phyloP scores from a whole-genome alignment of 148 eudicot genomes.

The Silene conica region DNA sequence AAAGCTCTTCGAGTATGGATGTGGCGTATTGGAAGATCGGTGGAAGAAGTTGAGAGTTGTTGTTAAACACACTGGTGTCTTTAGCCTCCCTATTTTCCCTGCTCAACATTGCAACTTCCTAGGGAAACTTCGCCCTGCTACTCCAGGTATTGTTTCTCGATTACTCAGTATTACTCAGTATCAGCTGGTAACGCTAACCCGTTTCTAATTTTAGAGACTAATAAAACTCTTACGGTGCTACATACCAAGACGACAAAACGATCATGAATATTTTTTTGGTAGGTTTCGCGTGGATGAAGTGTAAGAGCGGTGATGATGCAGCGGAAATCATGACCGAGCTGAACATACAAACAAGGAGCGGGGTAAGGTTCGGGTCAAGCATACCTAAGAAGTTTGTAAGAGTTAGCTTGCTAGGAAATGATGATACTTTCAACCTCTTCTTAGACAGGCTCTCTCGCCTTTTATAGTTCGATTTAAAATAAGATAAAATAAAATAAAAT shows the following conservation, averaged over 20 bases:
- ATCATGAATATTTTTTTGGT: no score
- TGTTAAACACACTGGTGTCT: conserved; percentile 23
- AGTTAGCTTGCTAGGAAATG: conserved; percentile 60
- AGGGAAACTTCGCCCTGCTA: conserved; percentile 29
- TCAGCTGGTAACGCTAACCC: no score
- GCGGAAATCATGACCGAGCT: conserved; percentile 38
- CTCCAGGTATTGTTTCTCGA: conserved; percentile 45
- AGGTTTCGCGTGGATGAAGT: conserved; percentile 77
- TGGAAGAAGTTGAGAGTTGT: conserved; percentile 53
- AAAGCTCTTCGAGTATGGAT: conserved; percentile 37
- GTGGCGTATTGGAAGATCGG: conserved; percentile 29
- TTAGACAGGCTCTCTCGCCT: conserved; percentile 37
- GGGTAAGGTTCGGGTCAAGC: conserved; percentile 44
- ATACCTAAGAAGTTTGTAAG: conserved; percentile 38
- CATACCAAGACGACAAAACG: no score
- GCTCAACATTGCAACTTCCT: conserved; percentile 41
- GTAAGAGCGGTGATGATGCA: conserved; percentile 41
- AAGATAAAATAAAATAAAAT: no score
- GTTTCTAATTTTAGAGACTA: no score
- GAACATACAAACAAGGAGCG: conserved; percentile 48
- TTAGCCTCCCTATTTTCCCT: conserved; percentile 36
- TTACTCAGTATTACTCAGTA: no score
- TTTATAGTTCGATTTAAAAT: neutral
- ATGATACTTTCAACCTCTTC: conserved; percentile 51
- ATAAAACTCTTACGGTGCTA: no score